A percentile compares a stretch with the other conserved stretches of the same genome.
phyloP scores from a whole-genome alignment of 2,329 filamentous ascomycete species.

The Huntiella decipiens region DNA sequence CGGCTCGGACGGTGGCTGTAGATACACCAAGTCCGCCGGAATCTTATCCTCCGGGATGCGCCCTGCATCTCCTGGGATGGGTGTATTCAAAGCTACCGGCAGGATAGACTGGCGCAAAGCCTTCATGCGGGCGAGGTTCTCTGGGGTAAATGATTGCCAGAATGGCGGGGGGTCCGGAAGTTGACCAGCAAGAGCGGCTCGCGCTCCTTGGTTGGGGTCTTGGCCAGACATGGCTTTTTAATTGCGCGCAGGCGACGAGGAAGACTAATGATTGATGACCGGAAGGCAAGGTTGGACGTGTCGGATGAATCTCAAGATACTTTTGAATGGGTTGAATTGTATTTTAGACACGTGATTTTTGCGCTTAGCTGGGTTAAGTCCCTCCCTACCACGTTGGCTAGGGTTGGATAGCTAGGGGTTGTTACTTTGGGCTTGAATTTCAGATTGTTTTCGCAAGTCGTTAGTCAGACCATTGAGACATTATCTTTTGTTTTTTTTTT shows the following conservation, averaged over 20 bases:
- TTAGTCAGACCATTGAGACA: not conserved
- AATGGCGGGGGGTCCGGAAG: slow-evolving; percentile 81
- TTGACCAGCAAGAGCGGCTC: slow-evolving; percentile 35
- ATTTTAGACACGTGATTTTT: too few relatives aligned
- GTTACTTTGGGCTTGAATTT: not conserved
- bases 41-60: slow-evolving; percentile 22
- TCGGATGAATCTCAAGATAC: too few relatives aligned
- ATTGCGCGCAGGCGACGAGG: not conserved
- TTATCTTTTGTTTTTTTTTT: not conserved
- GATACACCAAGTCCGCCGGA: slow-evolving; percentile 51
- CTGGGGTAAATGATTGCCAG: slow-evolving; percentile 69
- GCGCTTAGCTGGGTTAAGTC: too few relatives aligned
- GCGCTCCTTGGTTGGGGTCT: slow-evolving; percentile 23
- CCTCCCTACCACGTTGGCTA: too few relatives aligned
- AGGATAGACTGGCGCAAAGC: slow-evolving; percentile 21
- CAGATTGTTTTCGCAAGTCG: not conserved
- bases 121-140: slow-evolving; percentile 43
- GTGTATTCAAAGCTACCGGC: not conserved
- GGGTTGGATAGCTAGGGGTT: too few relatives aligned
- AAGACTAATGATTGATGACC: too few relatives aligned
- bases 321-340: too few relatives aligned
- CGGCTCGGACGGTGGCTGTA: slow-evolving; percentile 68
- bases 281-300: too few relatives aligned
- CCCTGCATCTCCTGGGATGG: not conserved
- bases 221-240: slow-evolving; percentile 35